Percentiles rank a stretch among this genome's conserved stretches.
phyloP scores from a whole-genome alignment of 805 yeast species.

The Sugiyamaella qingdaonensis region DNA sequence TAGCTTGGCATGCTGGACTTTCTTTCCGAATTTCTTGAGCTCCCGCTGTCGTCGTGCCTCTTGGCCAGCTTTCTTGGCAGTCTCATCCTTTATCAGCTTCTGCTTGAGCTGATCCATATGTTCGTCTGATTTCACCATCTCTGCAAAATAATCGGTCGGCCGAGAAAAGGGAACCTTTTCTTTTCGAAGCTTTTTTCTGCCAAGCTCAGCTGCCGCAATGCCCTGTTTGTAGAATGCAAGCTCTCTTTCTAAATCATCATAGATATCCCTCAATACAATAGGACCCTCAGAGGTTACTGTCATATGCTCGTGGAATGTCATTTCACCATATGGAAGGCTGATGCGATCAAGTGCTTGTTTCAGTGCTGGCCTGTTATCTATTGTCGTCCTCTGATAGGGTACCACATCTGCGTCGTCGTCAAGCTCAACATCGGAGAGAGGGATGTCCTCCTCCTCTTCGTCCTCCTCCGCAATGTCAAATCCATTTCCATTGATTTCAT shows the following conservation, averaged over 20 bases:
- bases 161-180: slow-evolving; percentile 83
- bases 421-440: slow-evolving; percentile 84
- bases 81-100: slow-evolving; percentile 70
- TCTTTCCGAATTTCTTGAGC: slow-evolving; percentile 95
- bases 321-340: slow-evolving; percentile 49
- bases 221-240: slow-evolving; percentile 94
- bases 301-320: slow-evolving; percentile 81
- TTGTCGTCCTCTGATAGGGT: slow-evolving; percentile 83
- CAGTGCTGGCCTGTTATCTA: slow-evolving; percentile 80
- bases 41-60: slow-evolving; percentile 93
- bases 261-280: slow-evolving; percentile 71
- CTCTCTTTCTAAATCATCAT: slow-evolving; percentile 95
- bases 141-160: slow-evolving; percentile 95
- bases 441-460: slow-evolving; percentile 76
- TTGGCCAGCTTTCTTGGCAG: slow-evolving; percentile 75
- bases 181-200: slow-evolving; percentile 57
- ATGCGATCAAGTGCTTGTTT: slow-evolving; percentile 29
- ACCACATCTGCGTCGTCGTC: slow-evolving; percentile 94
- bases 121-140: slow-evolving; percentile 96
- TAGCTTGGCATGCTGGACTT: slow-evolving; percentile 88
- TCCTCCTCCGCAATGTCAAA: slow-evolving; percentile 51
- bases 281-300: slow-evolving; percentile 56
- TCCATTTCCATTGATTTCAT: slow-evolving; percentile 45
- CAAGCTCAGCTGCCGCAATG: slow-evolving; percentile 72
- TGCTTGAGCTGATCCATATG: slow-evolving; percentile 92